phyloP scores from a whole-genome alignment of 2,329 filamentous ascomycete species.

The Sporothrix brunneoviolacea region DNA sequence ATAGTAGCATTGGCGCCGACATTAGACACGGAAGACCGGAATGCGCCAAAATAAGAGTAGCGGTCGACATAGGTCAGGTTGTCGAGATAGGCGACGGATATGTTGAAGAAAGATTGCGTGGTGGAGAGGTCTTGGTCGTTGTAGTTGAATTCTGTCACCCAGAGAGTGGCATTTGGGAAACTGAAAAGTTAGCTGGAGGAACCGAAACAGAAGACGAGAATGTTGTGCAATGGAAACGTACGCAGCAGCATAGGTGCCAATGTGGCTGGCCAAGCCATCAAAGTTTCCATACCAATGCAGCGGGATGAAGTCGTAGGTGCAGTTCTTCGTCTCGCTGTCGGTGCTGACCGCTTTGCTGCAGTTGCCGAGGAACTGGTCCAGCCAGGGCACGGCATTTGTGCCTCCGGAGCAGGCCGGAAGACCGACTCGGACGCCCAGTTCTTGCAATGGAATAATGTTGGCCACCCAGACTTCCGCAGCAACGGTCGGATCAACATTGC shows the following conservation, averaged over 20 bases:
- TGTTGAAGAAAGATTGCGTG: slow-evolving; percentile 63
- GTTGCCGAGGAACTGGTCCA: slow-evolving; percentile 56
- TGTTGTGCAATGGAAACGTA: slow-evolving; percentile 24
- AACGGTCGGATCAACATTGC: slow-evolving; percentile 47
- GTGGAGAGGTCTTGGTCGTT: slow-evolving; percentile 47
- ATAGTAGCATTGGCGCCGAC: slow-evolving; percentile 68
- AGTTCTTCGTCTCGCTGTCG: slow-evolving; percentile 37
- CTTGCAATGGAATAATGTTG: slow-evolving; percentile 62
- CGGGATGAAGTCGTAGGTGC: slow-evolving; percentile 57
- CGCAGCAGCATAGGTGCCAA: slow-evolving; percentile 51
- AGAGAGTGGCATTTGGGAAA: slow-evolving; percentile 57
- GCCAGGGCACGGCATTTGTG: slow-evolving; percentile 56
- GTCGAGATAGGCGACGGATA: slow-evolving; percentile 61
- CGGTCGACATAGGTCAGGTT: slow-evolving; percentile 52
- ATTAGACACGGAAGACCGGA: slow-evolving; percentile 62
- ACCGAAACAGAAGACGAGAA: background rate
- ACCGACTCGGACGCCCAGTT: slow-evolving; percentile 59
- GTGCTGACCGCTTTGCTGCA: slow-evolving; percentile 54
- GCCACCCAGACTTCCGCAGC: slow-evolving; percentile 65
- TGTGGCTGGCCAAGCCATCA: slow-evolving; percentile 58
- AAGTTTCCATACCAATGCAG: slow-evolving; percentile 67
- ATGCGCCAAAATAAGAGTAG: slow-evolving; percentile 72
- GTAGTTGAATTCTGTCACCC: slow-evolving; percentile 73
- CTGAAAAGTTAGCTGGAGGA: slow-evolving; percentile 26
- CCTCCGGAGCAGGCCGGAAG: slow-evolving; percentile 64